Percentiles rank a stretch among this genome's conserved stretches.
phyloP scores from a whole-genome alignment of 2,329 filamentous ascomycete genomes.

The Myriosclerotinia curreyana region DNA sequence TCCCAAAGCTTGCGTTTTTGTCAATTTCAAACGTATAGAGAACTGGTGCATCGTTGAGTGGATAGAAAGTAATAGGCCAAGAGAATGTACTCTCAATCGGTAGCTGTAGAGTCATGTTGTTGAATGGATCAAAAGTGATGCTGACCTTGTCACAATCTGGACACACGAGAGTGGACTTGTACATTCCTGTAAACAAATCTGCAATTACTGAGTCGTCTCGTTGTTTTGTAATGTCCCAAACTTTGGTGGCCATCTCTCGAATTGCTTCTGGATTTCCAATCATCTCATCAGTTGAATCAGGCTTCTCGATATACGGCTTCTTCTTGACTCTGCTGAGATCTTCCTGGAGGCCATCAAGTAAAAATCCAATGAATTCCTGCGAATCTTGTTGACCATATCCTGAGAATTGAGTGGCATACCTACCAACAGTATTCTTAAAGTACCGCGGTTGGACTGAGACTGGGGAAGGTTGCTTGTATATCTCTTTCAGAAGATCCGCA shows the following conservation, averaged over 20 bases:
- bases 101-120: constrained; percentile 85
- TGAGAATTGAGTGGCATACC: constrained; percentile 80
- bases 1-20: constrained; percentile 67
- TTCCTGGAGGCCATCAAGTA: constrained; percentile 91
- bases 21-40: constrained; percentile 75
- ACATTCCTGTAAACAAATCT: constrained; percentile 95
- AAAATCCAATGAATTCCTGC: constrained; percentile 92
- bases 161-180: constrained; percentile 95
- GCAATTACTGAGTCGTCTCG: constrained; percentile 94
- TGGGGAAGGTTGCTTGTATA: constrained; percentile 67
- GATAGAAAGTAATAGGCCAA: constrained; percentile 72
- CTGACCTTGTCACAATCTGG: constrained; percentile 90
- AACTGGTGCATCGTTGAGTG: constrained; percentile 68
- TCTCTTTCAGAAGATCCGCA: constrained; percentile 67
- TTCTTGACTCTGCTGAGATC: constrained; percentile 90
- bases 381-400: constrained; percentile 97
- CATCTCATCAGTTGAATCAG: constrained; percentile 96
- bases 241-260: constrained; percentile 77
- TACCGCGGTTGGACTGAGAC: constrained; percentile 72
- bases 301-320: constrained; percentile 97
- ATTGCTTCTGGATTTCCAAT: constrained; percentile 79
- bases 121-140: constrained; percentile 98
- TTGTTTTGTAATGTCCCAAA: constrained; percentile 87
- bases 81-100: constrained; percentile 82
- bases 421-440: constrained; percentile 80